Conservation (phyloP, 169 alveolate genomes). For the Cryptosporidium sp. region DNA sequence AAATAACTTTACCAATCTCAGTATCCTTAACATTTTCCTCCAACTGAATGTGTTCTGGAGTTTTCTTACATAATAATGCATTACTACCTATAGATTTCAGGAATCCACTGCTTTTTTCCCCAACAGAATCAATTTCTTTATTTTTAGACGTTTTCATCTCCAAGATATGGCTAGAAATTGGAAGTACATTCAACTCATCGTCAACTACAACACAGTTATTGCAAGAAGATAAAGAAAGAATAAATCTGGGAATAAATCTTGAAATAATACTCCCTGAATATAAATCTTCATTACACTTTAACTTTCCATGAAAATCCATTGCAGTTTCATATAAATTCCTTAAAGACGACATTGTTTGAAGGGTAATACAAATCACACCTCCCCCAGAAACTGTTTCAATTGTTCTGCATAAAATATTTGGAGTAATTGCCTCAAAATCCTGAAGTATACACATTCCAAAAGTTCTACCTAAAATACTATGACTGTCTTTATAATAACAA, state of each 20-base stretch:
- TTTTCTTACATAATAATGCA: background rate
- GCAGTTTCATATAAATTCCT: constrained; percentile 87
- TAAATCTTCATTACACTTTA: constrained; percentile 50
- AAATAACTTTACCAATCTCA: constrained; percentile 76
- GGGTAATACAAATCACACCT: constrained; percentile 92
- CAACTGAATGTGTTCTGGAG: constrained; percentile 32
- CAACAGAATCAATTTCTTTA: background rate
- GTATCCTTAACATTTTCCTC: constrained; percentile 67
- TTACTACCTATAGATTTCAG: background rate
- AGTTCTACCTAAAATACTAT: constrained; percentile 95
- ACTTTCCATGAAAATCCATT: constrained; percentile 96
- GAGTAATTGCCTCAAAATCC: constrained; percentile 99
- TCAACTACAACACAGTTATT: constrained; percentile 94
- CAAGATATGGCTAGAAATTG: constrained; percentile 87
- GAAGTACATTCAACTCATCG: constrained; percentile 98
- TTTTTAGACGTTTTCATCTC: constrained; percentile 72
- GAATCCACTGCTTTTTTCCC: constrained; percentile 9
- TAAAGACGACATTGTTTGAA: constrained; percentile 90
- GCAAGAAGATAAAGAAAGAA: constrained; percentile 87
- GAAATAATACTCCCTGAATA: constrained; percentile 53
- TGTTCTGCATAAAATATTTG: constrained; percentile 99
- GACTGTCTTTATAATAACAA: constrained; percentile 97
- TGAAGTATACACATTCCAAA: constrained; percentile 95
- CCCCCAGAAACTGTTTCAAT: constrained; percentile 99
- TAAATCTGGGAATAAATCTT: constrained; percentile 76